phyloP scores from a whole-genome alignment of 345 rosid species.

The Durio zibethinus region DNA sequence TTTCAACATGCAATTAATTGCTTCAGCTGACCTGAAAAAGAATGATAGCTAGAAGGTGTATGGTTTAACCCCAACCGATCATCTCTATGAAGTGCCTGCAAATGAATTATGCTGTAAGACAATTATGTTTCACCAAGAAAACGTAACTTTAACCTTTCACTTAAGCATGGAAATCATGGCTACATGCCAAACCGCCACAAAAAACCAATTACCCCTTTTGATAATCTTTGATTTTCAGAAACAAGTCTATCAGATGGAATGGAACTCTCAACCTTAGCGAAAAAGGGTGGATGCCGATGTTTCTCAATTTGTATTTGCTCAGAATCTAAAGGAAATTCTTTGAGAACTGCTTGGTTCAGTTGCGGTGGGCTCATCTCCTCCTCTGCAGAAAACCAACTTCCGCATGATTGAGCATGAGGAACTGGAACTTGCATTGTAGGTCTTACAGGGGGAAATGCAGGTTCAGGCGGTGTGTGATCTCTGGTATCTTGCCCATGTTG shows the following conservation, averaged over 20 bases:
- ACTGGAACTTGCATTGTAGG: constrained; percentile 58
- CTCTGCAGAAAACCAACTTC: constrained; percentile 74
- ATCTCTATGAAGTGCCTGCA: constrained; percentile 63
- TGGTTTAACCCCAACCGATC: constrained; percentile 54
- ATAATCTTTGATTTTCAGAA: constrained; percentile 75
- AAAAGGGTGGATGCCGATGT: constrained; percentile 58
- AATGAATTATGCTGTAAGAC: constrained; percentile 15
- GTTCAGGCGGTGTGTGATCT: constrained; percentile 63
- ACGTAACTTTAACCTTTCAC: constrained; percentile 1
- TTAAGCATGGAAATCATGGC: background rate
- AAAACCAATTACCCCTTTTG: constrained; percentile 61
- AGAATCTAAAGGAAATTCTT: constrained; percentile 63
- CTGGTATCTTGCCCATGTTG: constrained; percentile 95
- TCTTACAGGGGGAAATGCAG: constrained; percentile 62
- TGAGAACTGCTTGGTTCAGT: constrained; percentile 50
- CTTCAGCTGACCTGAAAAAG: constrained; percentile 60
- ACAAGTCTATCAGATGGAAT: constrained; percentile 62
- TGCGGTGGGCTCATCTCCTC: constrained; percentile 82
- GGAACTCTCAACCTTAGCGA: constrained; percentile 61
- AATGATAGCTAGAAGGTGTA: constrained; percentile 44
- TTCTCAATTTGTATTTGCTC: constrained; percentile 67
- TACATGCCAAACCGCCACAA: background rate
- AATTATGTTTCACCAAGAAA: background rate
- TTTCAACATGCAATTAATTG: background rate
- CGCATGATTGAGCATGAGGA: constrained; percentile 59